These are phyloP conservation scores for Trametes versicolor DNA, from an alignment of 1,284 basidiomycete genomes.

Conservation along the genomic window DNA sequence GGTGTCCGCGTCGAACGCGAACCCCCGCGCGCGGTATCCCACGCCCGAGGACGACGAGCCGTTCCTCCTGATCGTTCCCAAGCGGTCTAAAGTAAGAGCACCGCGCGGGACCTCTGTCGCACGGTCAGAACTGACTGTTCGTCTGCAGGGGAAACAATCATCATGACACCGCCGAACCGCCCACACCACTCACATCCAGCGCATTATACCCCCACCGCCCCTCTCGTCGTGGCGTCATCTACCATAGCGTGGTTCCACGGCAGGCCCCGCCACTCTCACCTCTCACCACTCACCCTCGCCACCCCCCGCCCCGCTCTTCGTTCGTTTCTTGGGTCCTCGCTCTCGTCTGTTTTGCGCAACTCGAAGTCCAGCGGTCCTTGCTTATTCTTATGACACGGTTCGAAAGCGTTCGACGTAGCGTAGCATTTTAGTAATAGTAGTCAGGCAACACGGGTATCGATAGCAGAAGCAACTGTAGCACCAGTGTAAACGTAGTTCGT, in stretches of 20 bases:
- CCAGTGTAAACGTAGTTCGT: constrained; percentile 34
- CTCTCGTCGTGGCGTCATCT: not conserved
- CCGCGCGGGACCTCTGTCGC: constrained; percentile 7
- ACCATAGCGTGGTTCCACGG: constrained; percentile 3
- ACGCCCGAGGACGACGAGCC: constrained; percentile 38
- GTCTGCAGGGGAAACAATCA: constrained; percentile 32
- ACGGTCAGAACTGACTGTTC: constrained; percentile 8
- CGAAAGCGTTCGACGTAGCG: constrained; percentile 25
- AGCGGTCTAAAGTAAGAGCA: constrained; percentile 36
- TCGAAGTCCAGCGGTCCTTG: constrained; percentile 12
- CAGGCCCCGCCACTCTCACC: constrained; percentile 10
- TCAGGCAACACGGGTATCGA: constrained; percentile 38
- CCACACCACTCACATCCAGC: constrained; percentile 12
- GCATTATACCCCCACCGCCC: constrained; percentile 16
- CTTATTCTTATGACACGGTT: constrained; percentile 26
- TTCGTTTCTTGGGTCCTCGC: not conserved
- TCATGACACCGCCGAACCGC: constrained; percentile 21
- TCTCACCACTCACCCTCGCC: not conserved
- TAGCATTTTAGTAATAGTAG: constrained; percentile 33
- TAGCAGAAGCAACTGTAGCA: constrained; percentile 37
- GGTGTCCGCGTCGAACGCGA: constrained; percentile 9
- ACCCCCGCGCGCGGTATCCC: constrained; percentile 23
- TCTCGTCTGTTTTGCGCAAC: not conserved
- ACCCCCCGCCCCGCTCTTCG: not conserved
- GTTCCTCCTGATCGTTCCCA: constrained; percentile 35